phyloP scores from a whole-genome alignment of 75 land plant species.

The Pseudotsuga menziesii region DNA sequence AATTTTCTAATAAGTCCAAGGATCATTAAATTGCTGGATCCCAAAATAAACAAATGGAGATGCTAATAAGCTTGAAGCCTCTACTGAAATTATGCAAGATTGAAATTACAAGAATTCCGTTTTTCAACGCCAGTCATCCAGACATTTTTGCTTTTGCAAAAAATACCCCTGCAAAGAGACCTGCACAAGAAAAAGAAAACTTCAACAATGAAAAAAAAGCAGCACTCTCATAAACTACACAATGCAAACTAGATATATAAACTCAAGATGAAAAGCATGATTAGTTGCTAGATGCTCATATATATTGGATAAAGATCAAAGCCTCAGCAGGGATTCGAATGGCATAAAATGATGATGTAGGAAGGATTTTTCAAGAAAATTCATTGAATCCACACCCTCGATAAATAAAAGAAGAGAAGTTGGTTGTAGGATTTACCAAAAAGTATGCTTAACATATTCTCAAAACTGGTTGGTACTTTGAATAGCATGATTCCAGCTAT shows the following conservation, averaged over 20 bases:
- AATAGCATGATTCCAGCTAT: constrained; percentile 81
- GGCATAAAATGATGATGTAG: constrained; percentile 1
- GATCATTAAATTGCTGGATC: too few species aligned
- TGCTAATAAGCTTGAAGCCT: too few species aligned
- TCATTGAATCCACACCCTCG: background rate
- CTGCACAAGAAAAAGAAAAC: constrained; percentile 18
- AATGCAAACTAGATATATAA: background rate
- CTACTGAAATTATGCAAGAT: too few species aligned
- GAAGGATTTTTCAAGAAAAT: background rate
- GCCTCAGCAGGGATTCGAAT: background rate
- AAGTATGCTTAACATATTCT: constrained; percentile 70
- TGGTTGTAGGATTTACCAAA: constrained; percentile 57
- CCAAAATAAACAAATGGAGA: too few species aligned
- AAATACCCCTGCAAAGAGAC: constrained; percentile 42
- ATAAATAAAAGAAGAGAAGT: background rate
- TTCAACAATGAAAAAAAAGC: background rate
- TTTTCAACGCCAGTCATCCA: too few species aligned
- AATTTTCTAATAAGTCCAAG: too few species aligned
- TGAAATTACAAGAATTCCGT: too few species aligned
- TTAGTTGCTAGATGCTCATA: background rate
- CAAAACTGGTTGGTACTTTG: constrained; percentile 68
- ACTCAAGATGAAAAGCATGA: background rate
- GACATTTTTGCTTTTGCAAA: constrained; percentile 48
- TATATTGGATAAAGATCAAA: background rate
- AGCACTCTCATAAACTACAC: background rate